Conservation (phyloP, 1,284 basidiomycete genomes). For the Cryptococcus maquisensis region DNA sequence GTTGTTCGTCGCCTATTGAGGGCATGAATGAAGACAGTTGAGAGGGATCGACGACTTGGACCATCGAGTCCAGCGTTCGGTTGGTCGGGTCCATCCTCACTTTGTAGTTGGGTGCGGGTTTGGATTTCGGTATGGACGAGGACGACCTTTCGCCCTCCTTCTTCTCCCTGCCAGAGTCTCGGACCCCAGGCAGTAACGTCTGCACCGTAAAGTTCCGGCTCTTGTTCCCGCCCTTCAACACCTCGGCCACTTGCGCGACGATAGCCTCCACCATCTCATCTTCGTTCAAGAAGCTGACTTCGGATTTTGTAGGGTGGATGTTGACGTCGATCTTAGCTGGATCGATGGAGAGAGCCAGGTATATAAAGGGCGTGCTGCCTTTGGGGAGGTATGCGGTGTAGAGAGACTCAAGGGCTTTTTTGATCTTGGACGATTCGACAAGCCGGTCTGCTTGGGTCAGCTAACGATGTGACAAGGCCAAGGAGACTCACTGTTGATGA, state of each 20-base stretch:
- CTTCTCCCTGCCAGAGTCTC: no score
- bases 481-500: constrained; percentile 80
- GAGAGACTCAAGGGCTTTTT: constrained; percentile 78
- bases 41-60: constrained; percentile 50
- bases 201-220: constrained; percentile 68
- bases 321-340: constrained; percentile 92
- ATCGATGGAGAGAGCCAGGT: constrained; percentile 75
- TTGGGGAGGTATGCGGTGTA: constrained; percentile 88
- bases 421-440: constrained; percentile 84
- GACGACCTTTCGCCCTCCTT: no score
- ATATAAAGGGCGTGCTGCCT: constrained; percentile 84
- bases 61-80: constrained; percentile 90
- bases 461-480: background rate
- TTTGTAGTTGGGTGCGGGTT: constrained; percentile 72
- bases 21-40: constrained; percentile 21
- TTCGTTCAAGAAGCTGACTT: constrained; percentile 92
- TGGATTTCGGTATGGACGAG: constrained; percentile 8
- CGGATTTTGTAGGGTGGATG: constrained; percentile 95
- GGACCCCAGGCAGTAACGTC: no score
- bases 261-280: constrained; percentile 80
- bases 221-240: constrained; percentile 62
- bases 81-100: constrained; percentile 84
- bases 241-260: constrained; percentile 65
- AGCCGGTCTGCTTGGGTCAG: constrained; percentile 65
- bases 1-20: constrained; percentile 10